Evolutionary conservation across 1,284 basidiomycete genomes (phyloP).

Genomic region (Inonotus hispidus): DNA sequence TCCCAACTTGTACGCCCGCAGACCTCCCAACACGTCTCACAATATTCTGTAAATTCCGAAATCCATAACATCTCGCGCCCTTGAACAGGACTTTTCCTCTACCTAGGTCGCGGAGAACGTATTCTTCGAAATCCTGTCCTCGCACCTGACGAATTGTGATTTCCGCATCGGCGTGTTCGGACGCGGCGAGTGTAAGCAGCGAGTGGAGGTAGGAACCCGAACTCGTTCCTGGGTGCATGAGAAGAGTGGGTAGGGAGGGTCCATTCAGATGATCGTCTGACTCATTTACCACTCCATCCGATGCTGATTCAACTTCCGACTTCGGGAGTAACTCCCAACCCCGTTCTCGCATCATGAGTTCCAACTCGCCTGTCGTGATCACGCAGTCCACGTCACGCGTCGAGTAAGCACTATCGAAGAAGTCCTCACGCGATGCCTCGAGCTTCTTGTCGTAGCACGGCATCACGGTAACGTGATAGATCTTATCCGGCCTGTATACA

Average conservation of each 20-base stretch:
- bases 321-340: slow-evolving; percentile 44
- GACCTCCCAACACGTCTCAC: slow-evolving; percentile 91
- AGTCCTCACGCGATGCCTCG: slow-evolving; percentile 91
- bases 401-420: slow-evolving; percentile 73
- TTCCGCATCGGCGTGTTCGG: slow-evolving; percentile 32
- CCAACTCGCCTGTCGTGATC: slow-evolving; percentile 93
- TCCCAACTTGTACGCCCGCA: slow-evolving; percentile 67
- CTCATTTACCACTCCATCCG: neutral
- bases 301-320: neutral
- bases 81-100: slow-evolving; percentile 66
- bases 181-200: slow-evolving; percentile 52
- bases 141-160: slow-evolving; percentile 59
- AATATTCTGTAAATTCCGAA: slow-evolving; percentile 95
- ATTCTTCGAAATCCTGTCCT: slow-evolving; percentile 62
- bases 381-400: slow-evolving; percentile 97
- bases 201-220: slow-evolving; percentile 93
- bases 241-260: slow-evolving; percentile 58
- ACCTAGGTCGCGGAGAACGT: slow-evolving; percentile 39
- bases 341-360: slow-evolving; percentile 79
- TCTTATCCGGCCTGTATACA: slow-evolving; percentile 59
- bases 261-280: slow-evolving; percentile 14
- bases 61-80: slow-evolving; percentile 95
- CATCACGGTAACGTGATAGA: slow-evolving; percentile 98
- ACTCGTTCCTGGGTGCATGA: slow-evolving; percentile 78
- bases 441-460: slow-evolving; percentile 99